Base-by-base conservation (phyloP, 345 rosid genomes). In the Garcia nutans region DNA sequence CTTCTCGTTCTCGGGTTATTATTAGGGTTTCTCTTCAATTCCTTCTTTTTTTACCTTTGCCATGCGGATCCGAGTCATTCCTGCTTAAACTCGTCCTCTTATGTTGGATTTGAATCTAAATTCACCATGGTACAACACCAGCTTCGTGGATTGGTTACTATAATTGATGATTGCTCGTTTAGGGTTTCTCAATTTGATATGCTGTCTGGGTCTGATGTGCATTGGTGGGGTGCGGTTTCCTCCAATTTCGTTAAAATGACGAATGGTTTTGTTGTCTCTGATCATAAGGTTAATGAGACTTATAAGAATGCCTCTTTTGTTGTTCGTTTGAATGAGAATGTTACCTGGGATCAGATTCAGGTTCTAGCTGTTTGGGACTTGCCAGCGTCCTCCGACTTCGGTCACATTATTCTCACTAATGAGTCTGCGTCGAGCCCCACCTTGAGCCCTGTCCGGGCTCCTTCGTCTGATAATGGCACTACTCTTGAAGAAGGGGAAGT, bases 61-160 rank as follows among this genome's bases (percentile, higher is more conserved):
- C 70, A 78, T 70, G 90, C 87, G 74, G 90, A 90, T 87, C 82
- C 82, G 76, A 82, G 54, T 66, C 76, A 67, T 49, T 44, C 78
- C 60, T 96, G 99, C 82, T 74, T 87, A n/a, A 92, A 87, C 26
- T 72, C 88, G 24, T 88, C 86, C 86, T 81, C 89, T 22, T 80
- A 87, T n/a, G 62, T 88, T 68, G 99, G 97, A 37, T 86, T 81
- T 78, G 82, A 84, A 75, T 88, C 89, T 65, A 88, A 90, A 63
- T 87, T 96, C 87, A 78, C 65, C 68, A 93, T 96, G 98, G 85
- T 88, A 23, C 99, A 88, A 54, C 97, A 93, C 84, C 99, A 96
- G 81, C 80, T 92, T 45, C 91, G 99, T 26, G 99, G 99, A 45
- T 67, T 75, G 26, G 45, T 96, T 75, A 85, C 88, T 73, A 78